phyloP scores from a whole-genome alignment of 371 early-diverging fungal species.

The Rhizopus microsporus region DNA sequence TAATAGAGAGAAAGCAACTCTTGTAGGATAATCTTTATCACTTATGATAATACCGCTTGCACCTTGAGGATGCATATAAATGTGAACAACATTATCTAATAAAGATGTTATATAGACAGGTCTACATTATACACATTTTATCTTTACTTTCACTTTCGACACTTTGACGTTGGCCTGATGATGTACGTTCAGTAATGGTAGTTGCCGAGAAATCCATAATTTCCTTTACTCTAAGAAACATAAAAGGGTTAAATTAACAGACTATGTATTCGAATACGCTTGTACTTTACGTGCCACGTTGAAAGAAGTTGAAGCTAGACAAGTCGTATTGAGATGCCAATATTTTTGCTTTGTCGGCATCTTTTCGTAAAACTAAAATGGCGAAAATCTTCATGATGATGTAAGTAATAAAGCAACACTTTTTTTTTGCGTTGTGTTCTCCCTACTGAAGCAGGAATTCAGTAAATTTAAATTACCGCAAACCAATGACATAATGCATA shows the following conservation, averaged over 20 bases:
- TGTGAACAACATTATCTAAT: slow-evolving; percentile 85
- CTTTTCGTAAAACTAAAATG: slow-evolving; percentile 53
- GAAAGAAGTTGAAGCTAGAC: slow-evolving; percentile 85
- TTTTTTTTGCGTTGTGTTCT: too few relatives aligned
- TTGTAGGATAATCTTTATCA: slow-evolving; percentile 91
- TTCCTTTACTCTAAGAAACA: slow-evolving; percentile 75
- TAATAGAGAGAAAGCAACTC: slow-evolving; percentile 87
- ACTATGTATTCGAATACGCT: background rate
- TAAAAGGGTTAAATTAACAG: background rate
- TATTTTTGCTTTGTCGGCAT: slow-evolving; percentile 49
- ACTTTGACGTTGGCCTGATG: slow-evolving; percentile 79
- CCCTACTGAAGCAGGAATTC: too few relatives aligned
- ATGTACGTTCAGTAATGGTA: slow-evolving; percentile 88
- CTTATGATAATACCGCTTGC: slow-evolving; percentile 81
- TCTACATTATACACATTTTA: background rate
- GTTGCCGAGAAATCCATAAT: slow-evolving; percentile 86
- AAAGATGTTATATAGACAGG: background rate
- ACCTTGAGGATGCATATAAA: slow-evolving; percentile 74
- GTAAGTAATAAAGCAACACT: too few relatives aligned
- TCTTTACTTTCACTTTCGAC: slow-evolving; percentile 82
- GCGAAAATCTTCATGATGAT: slow-evolving; percentile 56
- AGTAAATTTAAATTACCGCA: too few relatives aligned
- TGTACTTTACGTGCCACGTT: slow-evolving; percentile 72
- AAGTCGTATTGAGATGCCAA: slow-evolving; percentile 75
- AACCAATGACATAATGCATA: too few relatives aligned